Evolutionary conservation across 352 stramenopile species (phyloP).

Genomic region (Phytophthora citrophthora): DNA sequence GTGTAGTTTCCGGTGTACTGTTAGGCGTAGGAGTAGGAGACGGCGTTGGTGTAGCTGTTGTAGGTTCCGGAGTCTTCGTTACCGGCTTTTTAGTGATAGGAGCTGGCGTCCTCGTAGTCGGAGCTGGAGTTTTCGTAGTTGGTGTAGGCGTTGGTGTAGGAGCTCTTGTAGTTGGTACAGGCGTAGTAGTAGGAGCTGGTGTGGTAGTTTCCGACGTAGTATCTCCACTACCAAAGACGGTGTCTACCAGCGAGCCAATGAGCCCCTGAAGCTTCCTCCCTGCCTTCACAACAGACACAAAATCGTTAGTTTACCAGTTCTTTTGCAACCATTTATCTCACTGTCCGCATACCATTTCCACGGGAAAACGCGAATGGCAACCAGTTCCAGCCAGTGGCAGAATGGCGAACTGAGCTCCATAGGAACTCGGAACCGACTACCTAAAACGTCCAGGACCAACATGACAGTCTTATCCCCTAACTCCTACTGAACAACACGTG

Average conservation of each 20-base stretch:
- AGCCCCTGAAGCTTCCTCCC: slow-evolving; percentile 23
- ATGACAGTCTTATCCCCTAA: slow-evolving; percentile 34
- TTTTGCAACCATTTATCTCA: not conserved
- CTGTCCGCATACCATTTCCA: slow-evolving; percentile 25
- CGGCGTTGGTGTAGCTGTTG: slow-evolving; percentile 8
- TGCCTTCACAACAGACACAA: no score
- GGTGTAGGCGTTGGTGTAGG: slow-evolving; percentile 5
- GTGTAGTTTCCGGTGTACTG: slow-evolving; percentile 14
- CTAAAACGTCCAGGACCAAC: slow-evolving; percentile 12
- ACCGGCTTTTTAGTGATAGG: slow-evolving; percentile 15
- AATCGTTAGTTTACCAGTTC: no score
- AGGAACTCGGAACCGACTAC: slow-evolving; percentile 15
- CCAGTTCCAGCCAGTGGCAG: slow-evolving; percentile 4
- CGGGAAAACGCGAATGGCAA: slow-evolving; percentile 11
- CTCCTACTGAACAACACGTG: slow-evolving; percentile 1
- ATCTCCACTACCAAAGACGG: slow-evolving; percentile 13
- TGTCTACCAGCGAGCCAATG: slow-evolving; percentile 32
- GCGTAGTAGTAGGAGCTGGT: slow-evolving; percentile 29
- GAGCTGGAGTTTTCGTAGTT: slow-evolving; percentile 10
- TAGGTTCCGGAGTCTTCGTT: slow-evolving; percentile 19
- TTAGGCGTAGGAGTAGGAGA: slow-evolving; percentile 4
- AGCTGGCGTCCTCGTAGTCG: slow-evolving; percentile 19
- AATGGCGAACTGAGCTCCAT: slow-evolving; percentile 15
- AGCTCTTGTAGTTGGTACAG: slow-evolving; percentile 15
- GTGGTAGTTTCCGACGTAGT: slow-evolving; percentile 8